Conservation (phyloP, 805 yeast genomes). For the Candida ascalaphidarum region DNA sequence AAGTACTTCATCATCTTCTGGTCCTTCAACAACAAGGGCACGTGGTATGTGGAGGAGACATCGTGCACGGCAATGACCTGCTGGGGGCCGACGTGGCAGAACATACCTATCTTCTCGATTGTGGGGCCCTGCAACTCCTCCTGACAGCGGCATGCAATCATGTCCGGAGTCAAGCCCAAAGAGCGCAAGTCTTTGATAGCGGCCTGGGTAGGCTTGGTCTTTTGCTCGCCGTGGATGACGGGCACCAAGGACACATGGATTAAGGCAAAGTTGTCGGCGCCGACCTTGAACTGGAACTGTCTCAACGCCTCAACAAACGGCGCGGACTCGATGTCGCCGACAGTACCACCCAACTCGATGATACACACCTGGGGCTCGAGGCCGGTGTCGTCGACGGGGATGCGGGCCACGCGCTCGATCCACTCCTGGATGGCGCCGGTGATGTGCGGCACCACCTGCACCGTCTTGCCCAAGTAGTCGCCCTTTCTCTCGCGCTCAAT, state of each 20-base stretch:
- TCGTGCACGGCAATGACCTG: slow-evolving; percentile 97
- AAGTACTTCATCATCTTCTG: slow-evolving; percentile 77
- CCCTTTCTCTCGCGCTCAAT: slow-evolving; percentile 94
- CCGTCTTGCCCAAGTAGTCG: slow-evolving; percentile 98
- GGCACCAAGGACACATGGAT: slow-evolving; percentile 97
- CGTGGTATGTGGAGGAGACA: slow-evolving; percentile 94
- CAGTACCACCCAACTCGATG: slow-evolving; percentile 97
- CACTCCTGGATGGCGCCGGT: slow-evolving; percentile 98
- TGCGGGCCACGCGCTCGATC: slow-evolving; percentile 86
- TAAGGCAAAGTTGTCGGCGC: slow-evolving; percentile 85
- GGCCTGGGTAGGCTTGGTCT: slow-evolving; percentile 99
- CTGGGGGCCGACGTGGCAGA: slow-evolving; percentile 97
- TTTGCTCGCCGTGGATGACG: slow-evolving; percentile 97
- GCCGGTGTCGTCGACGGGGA: slow-evolving; percentile 88
- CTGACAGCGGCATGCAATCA: slow-evolving; percentile 96
- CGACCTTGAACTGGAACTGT: slow-evolving; percentile 97
- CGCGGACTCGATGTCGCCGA: slow-evolving; percentile 97
- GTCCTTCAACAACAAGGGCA: slow-evolving; percentile 82
- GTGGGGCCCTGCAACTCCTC: slow-evolving; percentile 74
- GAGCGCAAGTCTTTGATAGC: slow-evolving; percentile 96
- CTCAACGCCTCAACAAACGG: slow-evolving; percentile 98
- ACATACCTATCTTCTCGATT: slow-evolving; percentile 96
- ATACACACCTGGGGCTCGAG: slow-evolving; percentile 93
- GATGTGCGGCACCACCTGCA: slow-evolving; percentile 97
- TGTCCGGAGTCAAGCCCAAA: slow-evolving; percentile 88